A percentile compares a stretch with the other conserved stretches of the same genome.
Evolutionary conservation across 805 yeast genomes (phyloP).

Genomic region (Nakazawaea peltata): DNA sequence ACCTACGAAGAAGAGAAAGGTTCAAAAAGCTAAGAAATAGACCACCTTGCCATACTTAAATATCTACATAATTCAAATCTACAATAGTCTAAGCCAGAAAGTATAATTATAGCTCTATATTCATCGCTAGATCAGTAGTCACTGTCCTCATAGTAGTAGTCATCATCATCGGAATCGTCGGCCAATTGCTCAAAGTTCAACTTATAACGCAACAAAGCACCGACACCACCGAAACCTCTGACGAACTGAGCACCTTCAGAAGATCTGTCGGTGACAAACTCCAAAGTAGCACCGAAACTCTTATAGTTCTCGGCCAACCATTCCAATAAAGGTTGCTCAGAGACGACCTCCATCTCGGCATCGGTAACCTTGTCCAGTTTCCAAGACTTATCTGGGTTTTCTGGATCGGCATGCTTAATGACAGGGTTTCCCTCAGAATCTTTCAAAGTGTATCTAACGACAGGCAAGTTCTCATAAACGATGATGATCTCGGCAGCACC

Average conservation of each 20-base stretch:
- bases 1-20: constrained; percentile 6
- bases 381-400: constrained; percentile 65
- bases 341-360: constrained; percentile 81
- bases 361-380: constrained; percentile 81
- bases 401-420: constrained; percentile 66
- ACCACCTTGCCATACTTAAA: too few relatives aligned
- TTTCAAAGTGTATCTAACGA: constrained; percentile 74
- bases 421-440: constrained; percentile 76
- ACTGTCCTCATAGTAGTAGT: constrained; percentile 68
- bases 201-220: constrained; percentile 92
- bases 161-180: constrained; percentile 85
- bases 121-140: constrained; percentile 29
- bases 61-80: background rate
- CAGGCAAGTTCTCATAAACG: constrained; percentile 87
- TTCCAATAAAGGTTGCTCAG: constrained; percentile 82
- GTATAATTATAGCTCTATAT: too few relatives aligned
- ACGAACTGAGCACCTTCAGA: constrained; percentile 99
- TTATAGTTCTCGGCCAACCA: constrained; percentile 98
- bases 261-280: constrained; percentile 93
- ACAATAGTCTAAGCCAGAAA: constrained; percentile 1
- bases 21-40: too few relatives aligned
- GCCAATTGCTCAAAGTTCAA: constrained; percentile 93
- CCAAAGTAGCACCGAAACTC: constrained; percentile 90
- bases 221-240: constrained; percentile 98
- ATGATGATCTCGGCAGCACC: constrained; percentile 94